Base-by-base conservation (phyloP, 352 stramenopile genomes). In the Chrysophaeum taylorii region DNA sequence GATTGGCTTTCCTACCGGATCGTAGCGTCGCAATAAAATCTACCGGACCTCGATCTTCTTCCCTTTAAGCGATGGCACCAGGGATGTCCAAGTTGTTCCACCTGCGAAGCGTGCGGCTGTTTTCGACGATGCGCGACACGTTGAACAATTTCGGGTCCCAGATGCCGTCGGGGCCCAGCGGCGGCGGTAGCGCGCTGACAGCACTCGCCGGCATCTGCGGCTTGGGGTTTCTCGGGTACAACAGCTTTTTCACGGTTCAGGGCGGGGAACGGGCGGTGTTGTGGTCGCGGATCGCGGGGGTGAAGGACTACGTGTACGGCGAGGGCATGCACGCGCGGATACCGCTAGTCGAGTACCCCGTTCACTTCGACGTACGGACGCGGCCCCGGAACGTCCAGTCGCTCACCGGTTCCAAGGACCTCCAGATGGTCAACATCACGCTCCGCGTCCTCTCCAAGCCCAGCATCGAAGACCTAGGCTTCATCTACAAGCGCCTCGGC, bases 401-500 rank as follows among this genome's bases (percentile, higher is more conserved):
- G 18, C 72, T 90, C 35, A 90, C 84, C 0, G 85, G 84, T 70
- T 83, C 73, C 2, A 97, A 97, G 85, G 94, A 99, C 84, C 84
- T 99, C 74, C 94, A 99, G 84, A 98, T 98, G 93, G 96, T 99
- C 72, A 98, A 97, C 76, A 96, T 99, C 73, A 95, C 90, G 14
- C 92, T 99, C 76, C 92, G 95, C 92, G 95, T 99, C 63, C 87
- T 99, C 72, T 96, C 93, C 77, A 95, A 96, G 78, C 95, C 95
- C 5, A 84, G 97, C 83, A 85, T 87, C 25, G 78, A 79, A 57
- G 81, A 92, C 69, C 84, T 99, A 42, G 92, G 96, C 67, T 96
- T 89, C 87, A 96, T 98, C 75, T 98, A 98, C 84, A 92, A 88
- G 74, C 83, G 92, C 76, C 84, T 98, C 37, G 94, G 93, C 73